These are phyloP conservation scores for Paecilomyces dactylethromorphus DNA, from an alignment of 2,329 filamentous ascomycete genomes.

Conservation along the genomic window DNA sequence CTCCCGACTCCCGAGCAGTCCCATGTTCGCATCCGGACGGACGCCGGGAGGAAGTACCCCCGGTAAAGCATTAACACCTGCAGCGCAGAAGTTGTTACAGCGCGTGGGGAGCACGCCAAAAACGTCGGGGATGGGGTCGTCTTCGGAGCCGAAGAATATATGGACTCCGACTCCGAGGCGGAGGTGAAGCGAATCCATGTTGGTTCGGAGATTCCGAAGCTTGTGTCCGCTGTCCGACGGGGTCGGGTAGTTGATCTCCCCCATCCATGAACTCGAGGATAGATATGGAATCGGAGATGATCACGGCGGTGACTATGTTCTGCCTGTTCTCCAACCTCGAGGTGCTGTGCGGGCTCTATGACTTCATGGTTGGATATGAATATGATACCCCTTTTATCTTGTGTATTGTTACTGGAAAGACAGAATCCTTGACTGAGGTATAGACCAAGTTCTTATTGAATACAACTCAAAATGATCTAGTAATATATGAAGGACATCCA, in stretches of 20 bases:
- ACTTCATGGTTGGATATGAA: neutral
- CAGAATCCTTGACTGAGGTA: too few relatives aligned
- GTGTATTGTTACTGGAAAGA: neutral
- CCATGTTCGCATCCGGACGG: conserved; percentile 27
- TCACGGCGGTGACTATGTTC: too few relatives aligned
- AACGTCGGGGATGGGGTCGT: conserved; percentile 6
- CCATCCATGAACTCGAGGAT: too few relatives aligned
- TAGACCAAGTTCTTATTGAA: too few relatives aligned
- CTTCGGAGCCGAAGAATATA: conserved; percentile 24
- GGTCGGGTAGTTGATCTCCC: too few relatives aligned
- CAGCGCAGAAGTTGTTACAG: conserved; percentile 36
- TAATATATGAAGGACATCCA: too few relatives aligned
- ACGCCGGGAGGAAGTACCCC: conserved; percentile 15
- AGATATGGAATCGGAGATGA: too few relatives aligned
- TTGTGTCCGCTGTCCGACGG: too few relatives aligned
- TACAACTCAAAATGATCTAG: too few relatives aligned
- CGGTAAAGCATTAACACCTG: conserved; percentile 36
- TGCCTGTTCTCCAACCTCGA: too few relatives aligned
- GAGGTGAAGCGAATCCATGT: neutral
- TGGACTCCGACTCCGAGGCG: conserved; percentile 33
- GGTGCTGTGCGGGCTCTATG: too few relatives aligned
- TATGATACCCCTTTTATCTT: neutral
- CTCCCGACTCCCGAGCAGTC: conserved; percentile 35
- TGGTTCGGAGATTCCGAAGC: neutral
- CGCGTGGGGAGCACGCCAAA: conserved; percentile 31